phyloP scores from a whole-genome alignment of 1,284 basidiomycete genomes.

The Athelia sp. region DNA sequence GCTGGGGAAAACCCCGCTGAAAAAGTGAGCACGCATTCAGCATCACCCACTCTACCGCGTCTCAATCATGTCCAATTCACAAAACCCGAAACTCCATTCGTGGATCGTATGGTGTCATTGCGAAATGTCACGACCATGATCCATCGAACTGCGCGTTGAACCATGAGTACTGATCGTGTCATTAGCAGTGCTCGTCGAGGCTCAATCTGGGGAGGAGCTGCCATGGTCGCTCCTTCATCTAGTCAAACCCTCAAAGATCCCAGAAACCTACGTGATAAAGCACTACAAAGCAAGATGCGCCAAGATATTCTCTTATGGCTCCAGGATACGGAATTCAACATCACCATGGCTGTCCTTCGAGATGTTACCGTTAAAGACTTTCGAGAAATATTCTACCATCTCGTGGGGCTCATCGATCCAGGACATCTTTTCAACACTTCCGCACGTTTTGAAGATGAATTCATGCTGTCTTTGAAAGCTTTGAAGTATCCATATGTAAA shows the following conservation, averaged over 20 bases:
- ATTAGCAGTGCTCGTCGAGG: conserved; percentile 58
- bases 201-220: conserved; percentile 57
- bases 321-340: conserved; percentile 55
- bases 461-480: conserved; percentile 66
- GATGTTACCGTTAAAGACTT: conserved; percentile 83
- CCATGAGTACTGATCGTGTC: conserved; percentile 2
- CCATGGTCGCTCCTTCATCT: conserved; percentile 38
- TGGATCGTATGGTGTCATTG: too few species aligned
- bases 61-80: too few species aligned
- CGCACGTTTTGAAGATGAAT: conserved; percentile 76
- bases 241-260: conserved; percentile 60
- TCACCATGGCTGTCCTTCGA: conserved; percentile 58
- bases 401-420: conserved; percentile 72
- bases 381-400: conserved; percentile 72
- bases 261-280: conserved; percentile 68
- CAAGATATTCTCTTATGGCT: conserved; percentile 73
- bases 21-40: conserved; percentile 44
- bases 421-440: conserved; percentile 51
- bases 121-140: too few species aligned
- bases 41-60: not conserved
- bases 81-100: too few species aligned
- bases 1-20: conserved; percentile 72
- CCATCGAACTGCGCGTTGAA: too few species aligned
- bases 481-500: conserved; percentile 74
- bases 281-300: conserved; percentile 70